Percentiles rank a stretch among this genome's conserved stretches.
phyloP scores from a whole-genome alignment of 805 yeast species.

The Wickerhamiella alocasiicola region DNA sequence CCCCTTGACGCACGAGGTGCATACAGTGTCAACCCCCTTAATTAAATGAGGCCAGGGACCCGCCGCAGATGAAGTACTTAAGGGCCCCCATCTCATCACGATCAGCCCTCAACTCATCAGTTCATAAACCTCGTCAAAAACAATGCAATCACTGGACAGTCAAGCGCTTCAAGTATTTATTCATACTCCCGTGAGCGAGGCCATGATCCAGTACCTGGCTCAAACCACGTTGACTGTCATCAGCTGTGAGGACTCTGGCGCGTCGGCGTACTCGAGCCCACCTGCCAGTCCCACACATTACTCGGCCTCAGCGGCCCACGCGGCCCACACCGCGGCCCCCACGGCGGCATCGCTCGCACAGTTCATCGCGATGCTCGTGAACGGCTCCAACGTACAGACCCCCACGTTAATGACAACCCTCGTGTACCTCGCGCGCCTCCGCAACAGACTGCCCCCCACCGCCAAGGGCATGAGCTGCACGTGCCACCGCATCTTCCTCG shows the following conservation, averaged over 20 bases:
- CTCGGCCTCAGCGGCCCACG: too few species aligned
- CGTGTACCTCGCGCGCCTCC: constrained; percentile 67
- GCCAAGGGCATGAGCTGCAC: constrained; percentile 85
- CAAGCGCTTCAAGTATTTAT: constrained; percentile 32
- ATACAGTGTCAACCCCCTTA: constrained; percentile 11
- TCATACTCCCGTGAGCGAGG: constrained; percentile 30
- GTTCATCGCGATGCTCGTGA: constrained; percentile 63
- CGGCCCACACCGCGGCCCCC: constrained; percentile 19
- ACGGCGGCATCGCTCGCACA: constrained; percentile 24
- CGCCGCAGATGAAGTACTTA: constrained; percentile 10
- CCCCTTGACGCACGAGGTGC: constrained; percentile 11
- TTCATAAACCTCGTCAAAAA: too few species aligned
- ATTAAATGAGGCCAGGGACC: constrained; percentile 10
- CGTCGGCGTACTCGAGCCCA: constrained; percentile 17
- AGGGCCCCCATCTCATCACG: neutral
- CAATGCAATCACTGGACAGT: constrained; percentile 16
- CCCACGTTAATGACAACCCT: constrained; percentile 90
- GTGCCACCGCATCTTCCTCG: constrained; percentile 82
- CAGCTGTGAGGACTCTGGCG: constrained; percentile 24
- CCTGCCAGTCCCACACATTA: constrained; percentile 23
- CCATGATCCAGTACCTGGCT: constrained; percentile 33
- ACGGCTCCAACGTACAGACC: constrained; percentile 82
- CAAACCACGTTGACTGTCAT: constrained; percentile 31
- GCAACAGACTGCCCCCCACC: constrained; percentile 67
- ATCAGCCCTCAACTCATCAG: neutral